Evolutionary conservation across 2,329 filamentous ascomycete genomes (phyloP).

Genomic region (Ceratocystis harringtonii): DNA sequence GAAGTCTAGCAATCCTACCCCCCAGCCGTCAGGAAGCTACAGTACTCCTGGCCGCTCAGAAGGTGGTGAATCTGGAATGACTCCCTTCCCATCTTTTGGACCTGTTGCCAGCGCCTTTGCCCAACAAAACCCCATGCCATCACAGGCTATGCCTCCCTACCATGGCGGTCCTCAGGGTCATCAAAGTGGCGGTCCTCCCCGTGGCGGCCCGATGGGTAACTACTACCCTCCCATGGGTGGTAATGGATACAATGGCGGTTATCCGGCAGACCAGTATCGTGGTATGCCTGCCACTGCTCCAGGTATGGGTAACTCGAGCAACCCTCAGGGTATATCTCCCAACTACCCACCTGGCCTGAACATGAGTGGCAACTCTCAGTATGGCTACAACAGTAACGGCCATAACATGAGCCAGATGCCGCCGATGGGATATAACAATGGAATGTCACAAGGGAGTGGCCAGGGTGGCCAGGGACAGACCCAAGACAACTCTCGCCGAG

Average conservation of each 20-base stretch:
- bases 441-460: slow-evolving; percentile 29
- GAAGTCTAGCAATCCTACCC: slow-evolving; percentile 24
- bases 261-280: slow-evolving; percentile 36
- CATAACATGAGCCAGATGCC: slow-evolving; percentile 33
- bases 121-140: slow-evolving; percentile 30
- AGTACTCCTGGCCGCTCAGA: slow-evolving; percentile 35
- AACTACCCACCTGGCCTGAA: slow-evolving; percentile 33
- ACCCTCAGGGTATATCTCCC: slow-evolving; percentile 34
- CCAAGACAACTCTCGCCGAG: slow-evolving; percentile 5
- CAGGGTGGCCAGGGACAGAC: slow-evolving; percentile 24
- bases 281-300: slow-evolving; percentile 33
- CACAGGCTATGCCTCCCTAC: slow-evolving; percentile 32
- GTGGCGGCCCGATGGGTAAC: slow-evolving; percentile 40
- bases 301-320: slow-evolving; percentile 33
- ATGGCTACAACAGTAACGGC: slow-evolving; percentile 32
- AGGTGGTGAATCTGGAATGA: slow-evolving; percentile 25
- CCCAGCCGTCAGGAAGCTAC: neutral
- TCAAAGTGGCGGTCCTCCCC: slow-evolving; percentile 39
- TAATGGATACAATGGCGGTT: slow-evolving; percentile 30
- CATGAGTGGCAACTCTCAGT: slow-evolving; percentile 24
- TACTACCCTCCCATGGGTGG: slow-evolving; percentile 37
- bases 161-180: slow-evolving; percentile 41
- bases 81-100: slow-evolving; percentile 36
- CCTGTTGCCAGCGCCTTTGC: slow-evolving; percentile 39
- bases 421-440: slow-evolving; percentile 27